Percentiles rank a stretch among this genome's conserved stretches.
These are phyloP conservation scores for Ophiostoma angusticollis DNA, from an alignment of 2,329 filamentous ascomycete genomes.

Conservation along the genomic window DNA sequence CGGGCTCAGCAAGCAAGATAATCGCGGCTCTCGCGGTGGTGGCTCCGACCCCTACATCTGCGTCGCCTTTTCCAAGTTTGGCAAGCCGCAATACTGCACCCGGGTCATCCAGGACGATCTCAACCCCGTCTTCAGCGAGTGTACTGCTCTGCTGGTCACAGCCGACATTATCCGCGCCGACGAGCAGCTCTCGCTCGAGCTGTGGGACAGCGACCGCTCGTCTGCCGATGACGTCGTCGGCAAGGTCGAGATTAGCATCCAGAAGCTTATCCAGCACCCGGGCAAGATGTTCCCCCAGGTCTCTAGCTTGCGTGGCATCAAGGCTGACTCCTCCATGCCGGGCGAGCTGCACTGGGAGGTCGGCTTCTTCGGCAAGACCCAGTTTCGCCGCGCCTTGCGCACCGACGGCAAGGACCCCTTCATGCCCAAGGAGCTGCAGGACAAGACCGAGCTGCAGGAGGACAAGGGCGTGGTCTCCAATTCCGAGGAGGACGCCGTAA, in stretches of 20 bases:
- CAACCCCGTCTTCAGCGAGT: slow-evolving; percentile 88
- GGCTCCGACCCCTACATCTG: slow-evolving; percentile 95
- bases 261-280: slow-evolving; percentile 88
- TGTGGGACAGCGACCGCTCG: slow-evolving; percentile 91
- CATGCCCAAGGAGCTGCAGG: slow-evolving; percentile 59
- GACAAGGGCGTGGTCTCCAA: slow-evolving; percentile 69
- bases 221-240: slow-evolving; percentile 92
- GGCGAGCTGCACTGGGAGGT: slow-evolving; percentile 94
- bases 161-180: slow-evolving; percentile 84
- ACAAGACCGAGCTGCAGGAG: slow-evolving; percentile 69
- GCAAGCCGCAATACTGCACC: slow-evolving; percentile 95
- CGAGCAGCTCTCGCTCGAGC: slow-evolving; percentile 82
- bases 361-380: slow-evolving; percentile 84
- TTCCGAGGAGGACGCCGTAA: slow-evolving; percentile 68
- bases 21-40: slow-evolving; percentile 66
- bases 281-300: slow-evolving; percentile 85
- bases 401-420: slow-evolving; percentile 76
- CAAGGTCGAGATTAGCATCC: slow-evolving; percentile 85
- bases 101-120: slow-evolving; percentile 90
- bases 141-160: slow-evolving; percentile 71
- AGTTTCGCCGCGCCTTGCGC: slow-evolving; percentile 70
- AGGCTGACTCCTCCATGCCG: slow-evolving; percentile 77
- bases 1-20: slow-evolving; percentile 84
- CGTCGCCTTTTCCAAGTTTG: slow-evolving; percentile 87
- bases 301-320: slow-evolving; percentile 70